Conservation (phyloP, 164 flowering plant species). For the Hamamelis virginiana region DNA sequence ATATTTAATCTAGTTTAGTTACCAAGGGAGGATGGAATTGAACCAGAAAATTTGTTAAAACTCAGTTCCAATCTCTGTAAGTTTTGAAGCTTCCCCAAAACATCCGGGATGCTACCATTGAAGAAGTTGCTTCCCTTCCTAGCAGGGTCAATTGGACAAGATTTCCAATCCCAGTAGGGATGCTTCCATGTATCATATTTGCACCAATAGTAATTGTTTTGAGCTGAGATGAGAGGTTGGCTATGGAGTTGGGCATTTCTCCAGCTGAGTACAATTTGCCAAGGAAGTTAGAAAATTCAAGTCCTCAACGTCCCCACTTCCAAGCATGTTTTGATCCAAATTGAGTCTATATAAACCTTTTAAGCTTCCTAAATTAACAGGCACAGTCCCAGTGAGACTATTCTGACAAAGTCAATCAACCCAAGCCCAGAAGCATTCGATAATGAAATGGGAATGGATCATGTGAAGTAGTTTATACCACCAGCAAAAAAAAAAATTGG, state of each 20-base stretch:
- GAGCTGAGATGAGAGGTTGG: conserved; percentile 31
- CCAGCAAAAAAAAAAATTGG: background rate
- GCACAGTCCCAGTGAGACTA: no score
- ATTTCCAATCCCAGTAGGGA: no score
- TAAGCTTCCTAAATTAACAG: no score
- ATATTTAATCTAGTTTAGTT: conserved; percentile 11
- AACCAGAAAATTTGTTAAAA: conserved; percentile 18
- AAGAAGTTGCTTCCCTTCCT: conserved; percentile 5
- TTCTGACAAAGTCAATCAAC: conserved; percentile 7
- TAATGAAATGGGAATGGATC: conserved; percentile 27
- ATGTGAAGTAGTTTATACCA: conserved; percentile 4
- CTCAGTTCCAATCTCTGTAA: background rate
- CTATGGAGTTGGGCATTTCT: conserved; percentile 18
- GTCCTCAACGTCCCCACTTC: conserved; percentile 23
- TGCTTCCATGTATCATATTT: conserved; percentile 30
- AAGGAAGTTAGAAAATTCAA: no score
- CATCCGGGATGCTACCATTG: conserved; percentile 19
- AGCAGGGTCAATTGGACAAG: conserved; percentile 20
- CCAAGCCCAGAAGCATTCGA: conserved; percentile 27
- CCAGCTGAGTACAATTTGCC: conserved; percentile 29
- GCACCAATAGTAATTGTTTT: background rate
- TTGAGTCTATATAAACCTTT: conserved; percentile 1
- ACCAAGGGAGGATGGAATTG: conserved; percentile 28
- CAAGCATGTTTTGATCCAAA: conserved; percentile 15
- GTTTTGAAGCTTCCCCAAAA: conserved; percentile 19